Percentiles rank a stretch among this genome's conserved stretches.
phyloP scores from a whole-genome alignment of 2,329 filamentous ascomycete species.

The Colletotrichum nymphaeae region DNA sequence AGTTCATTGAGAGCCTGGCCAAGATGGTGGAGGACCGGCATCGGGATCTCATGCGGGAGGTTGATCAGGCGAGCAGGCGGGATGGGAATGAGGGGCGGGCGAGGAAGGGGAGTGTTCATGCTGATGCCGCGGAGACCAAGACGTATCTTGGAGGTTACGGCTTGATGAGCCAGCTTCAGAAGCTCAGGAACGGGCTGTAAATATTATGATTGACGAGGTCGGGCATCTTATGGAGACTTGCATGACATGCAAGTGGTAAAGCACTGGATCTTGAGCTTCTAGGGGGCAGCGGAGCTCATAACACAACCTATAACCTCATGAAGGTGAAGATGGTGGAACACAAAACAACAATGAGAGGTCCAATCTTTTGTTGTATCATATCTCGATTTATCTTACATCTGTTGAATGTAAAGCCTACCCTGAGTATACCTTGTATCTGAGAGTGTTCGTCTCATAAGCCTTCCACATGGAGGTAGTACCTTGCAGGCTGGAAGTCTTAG shows the following conservation, averaged over 20 bases:
- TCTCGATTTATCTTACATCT: background rate
- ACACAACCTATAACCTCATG: background rate
- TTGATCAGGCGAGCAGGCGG: conserved; percentile 56
- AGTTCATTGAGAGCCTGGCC: conserved; percentile 84
- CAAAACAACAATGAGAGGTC: background rate
- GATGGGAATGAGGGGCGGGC: conserved; percentile 46
- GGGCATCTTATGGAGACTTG: background rate
- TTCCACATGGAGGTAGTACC: background rate
- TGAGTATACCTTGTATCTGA: background rate
- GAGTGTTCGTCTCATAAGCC: background rate
- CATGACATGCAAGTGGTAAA: background rate
- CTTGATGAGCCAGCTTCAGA: conserved; percentile 72
- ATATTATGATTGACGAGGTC: conserved; percentile 13
- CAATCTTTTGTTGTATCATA: background rate
- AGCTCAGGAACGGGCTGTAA: conserved; percentile 65
- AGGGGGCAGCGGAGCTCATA: background rate
- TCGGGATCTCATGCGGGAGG: conserved; percentile 63
- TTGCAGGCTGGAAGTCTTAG: background rate
- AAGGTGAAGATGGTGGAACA: background rate
- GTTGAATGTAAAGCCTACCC: too few relatives aligned
- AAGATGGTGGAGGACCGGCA: conserved; percentile 85
- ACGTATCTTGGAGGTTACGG: conserved; percentile 64
- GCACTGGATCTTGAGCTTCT: background rate
- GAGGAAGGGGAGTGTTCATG: conserved; percentile 48
- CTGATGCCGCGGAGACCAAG: conserved; percentile 52